Evolutionary conservation across 2,329 filamentous ascomycete species (phyloP).

Genomic region (Septoria linicola): DNA sequence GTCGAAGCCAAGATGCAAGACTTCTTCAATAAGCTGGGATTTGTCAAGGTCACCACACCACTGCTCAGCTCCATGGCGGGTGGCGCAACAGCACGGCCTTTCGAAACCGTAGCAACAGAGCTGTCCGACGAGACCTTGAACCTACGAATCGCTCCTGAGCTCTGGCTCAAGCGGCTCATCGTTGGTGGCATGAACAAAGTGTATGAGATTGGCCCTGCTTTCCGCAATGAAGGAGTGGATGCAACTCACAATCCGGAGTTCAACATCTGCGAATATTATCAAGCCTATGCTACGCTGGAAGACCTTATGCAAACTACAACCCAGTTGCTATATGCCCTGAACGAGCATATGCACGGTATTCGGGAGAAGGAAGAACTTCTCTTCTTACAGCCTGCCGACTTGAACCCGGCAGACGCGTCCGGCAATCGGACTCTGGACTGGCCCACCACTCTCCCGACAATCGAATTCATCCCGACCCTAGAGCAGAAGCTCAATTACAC

Average conservation of each 20-base stretch:
- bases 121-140: slow-evolving; percentile 70
- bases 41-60: slow-evolving; percentile 87
- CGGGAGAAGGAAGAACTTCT: background rate
- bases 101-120: slow-evolving; percentile 75
- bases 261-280: slow-evolving; percentile 96
- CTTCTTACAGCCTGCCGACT: background rate
- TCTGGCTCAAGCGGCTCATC: slow-evolving; percentile 91
- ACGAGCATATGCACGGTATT: slow-evolving; percentile 5
- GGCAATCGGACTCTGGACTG: background rate
- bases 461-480: slow-evolving; percentile 81
- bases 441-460: slow-evolving; percentile 39
- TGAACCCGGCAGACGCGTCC: background rate
- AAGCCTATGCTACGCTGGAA: slow-evolving; percentile 73
- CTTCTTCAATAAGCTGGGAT: slow-evolving; percentile 69
- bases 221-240: slow-evolving; percentile 87
- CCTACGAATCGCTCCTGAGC: slow-evolving; percentile 85
- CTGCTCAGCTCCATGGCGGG: slow-evolving; percentile 79
- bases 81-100: slow-evolving; percentile 85
- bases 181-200: slow-evolving; percentile 84
- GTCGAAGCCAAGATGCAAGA: slow-evolving; percentile 72
- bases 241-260: slow-evolving; percentile 95
- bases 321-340: slow-evolving; percentile 54
- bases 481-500: slow-evolving; percentile 64
- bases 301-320: slow-evolving; percentile 76
- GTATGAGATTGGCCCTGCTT: slow-evolving; percentile 89